Evolutionary conservation across 208 protist species (phyloP), one percentile per base, ranked within the genome.

Genomic region (Acanthamoeba lenticulata): DNA sequence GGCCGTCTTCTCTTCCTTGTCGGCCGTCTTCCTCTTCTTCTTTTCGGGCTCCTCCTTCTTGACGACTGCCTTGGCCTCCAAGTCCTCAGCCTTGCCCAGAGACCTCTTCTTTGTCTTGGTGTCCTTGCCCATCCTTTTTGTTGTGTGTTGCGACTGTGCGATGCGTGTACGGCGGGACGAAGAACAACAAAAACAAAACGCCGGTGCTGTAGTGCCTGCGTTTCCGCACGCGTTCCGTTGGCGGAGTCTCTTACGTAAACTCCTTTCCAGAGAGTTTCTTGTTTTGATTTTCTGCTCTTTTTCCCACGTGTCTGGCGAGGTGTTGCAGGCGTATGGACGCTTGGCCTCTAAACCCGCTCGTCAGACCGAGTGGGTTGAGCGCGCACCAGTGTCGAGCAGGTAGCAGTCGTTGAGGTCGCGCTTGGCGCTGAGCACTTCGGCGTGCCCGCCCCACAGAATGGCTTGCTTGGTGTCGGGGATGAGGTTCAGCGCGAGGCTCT

Each of bases 11-110:
- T 90, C 81, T 36, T 90, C 81, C 49, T 90, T 90, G 42, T 90
- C 62, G 1, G 81, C 27, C 15, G 40, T 67, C 81, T 90, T 62
- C 52, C 40, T 90, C 49, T 52, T 90, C 81, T 90, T 90, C 49
- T 52, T 60, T 47, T 90, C 49, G 21, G 29, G 45, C 32, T 90
- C 49, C 40, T 90, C 81, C 40, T 62, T 90, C 36, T 34, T 65
- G 29, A 47, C 40, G 24, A 42, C 42, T 9, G 72, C 34, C 17
- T 36, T 29, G 72, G 27, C 36, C n/a, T 90, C 40, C n/a, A 62
- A 19, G 24, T 90, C 38, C 81, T 44, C 72, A 5, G 36, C 72
- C 72, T 83, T 9, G 9, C 13, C 15, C 27, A 21, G 3, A 34
- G 4, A 24, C 40, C 32, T 44, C 34, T 45, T 45, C 72, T 83